phyloP scores from a whole-genome alignment of 495 filamentous ascomycete genomes.

The Penicillium egyptiacum region DNA sequence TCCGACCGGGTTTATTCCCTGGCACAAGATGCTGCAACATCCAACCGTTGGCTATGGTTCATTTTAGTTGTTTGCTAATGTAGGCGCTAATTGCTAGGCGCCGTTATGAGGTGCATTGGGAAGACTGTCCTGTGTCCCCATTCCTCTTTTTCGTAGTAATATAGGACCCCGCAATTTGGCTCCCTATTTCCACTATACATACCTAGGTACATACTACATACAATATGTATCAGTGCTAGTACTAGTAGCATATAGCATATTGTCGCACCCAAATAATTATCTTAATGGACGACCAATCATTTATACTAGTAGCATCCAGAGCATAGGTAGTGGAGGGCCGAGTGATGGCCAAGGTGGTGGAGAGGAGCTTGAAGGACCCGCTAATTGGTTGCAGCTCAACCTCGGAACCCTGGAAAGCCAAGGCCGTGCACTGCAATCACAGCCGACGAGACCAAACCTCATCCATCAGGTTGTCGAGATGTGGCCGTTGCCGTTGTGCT shows the following conservation, averaged over 20 bases:
- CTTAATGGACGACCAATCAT: no score
- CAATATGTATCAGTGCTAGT: no score
- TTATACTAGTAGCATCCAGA: no score
- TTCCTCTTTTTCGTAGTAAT: not conserved
- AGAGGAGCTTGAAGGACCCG: not conserved
- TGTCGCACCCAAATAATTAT: no score
- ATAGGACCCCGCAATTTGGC: no score
- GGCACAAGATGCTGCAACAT: not conserved
- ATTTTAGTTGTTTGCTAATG: not conserved
- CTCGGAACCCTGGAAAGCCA: not conserved
- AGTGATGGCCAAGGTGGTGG: not conserved
- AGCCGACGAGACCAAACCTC: not conserved
- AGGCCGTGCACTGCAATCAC: not conserved
- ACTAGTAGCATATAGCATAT: no score
- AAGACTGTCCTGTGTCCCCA: not conserved
- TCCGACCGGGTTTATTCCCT: slow-evolving; percentile 18
- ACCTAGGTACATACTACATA: no score
- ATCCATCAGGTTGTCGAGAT: not conserved
- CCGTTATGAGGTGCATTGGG: not conserved
- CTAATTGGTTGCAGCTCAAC: not conserved
- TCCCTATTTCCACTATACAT: not conserved
- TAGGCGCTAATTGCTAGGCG: not conserved
- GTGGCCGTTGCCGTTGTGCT: not conserved
- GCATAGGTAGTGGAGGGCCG: no score
- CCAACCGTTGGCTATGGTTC: not conserved